Base-by-base conservation (phyloP, 345 rosid species). In the Melaleuca quinquenervia region DNA sequence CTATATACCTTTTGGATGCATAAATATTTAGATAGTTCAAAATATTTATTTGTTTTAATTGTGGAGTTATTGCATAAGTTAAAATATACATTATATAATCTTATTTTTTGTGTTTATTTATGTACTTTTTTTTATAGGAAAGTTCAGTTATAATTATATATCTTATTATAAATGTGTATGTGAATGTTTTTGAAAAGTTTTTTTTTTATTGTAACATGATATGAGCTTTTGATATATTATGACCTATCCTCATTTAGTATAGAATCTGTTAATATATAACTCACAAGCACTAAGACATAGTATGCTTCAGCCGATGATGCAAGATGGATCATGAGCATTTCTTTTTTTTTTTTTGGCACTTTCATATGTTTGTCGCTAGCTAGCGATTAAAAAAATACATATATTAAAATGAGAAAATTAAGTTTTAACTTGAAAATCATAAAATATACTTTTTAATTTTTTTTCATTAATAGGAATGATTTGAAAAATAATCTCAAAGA, bases 131-230 rank as follows among this genome's bases (percentile, higher is more conserved):
- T 0, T 7, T 3, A 2, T 58, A 6, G 8, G 70, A 58, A n/a
- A 58, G n/a, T 29, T n/a, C 18, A 58, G 1, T 58, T 11, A 6
- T 58, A 7, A 58, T 26, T 1, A 12, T 50, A 50, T 50, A 13
- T 5, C 16, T 50, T 50, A 50, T 50, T 16, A 12, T 58, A 58
- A 6, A 1, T 12, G 32, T n/a, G 12, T 7, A 58, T 26, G 32
- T 2, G 8, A 5, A n/a, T 11, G 7, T 58, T 12, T 58, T 26
- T 0, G 0, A 56, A 56, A 26, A n/a, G n/a, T n/a, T n/a, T 56
- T 7, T 2, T 29, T 7, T 21, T 62, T 15, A 62, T 62, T 1
- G 0, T 15, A 16, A 29, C 8, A 11, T 15, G 3, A 1, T 32
- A 8, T 64, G 1, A 32, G 24, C 32, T 64, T 32, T 64, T 22